Evolutionary conservation across 345 rosid species (phyloP).

Genomic region (Gossypium herbaceum): DNA sequence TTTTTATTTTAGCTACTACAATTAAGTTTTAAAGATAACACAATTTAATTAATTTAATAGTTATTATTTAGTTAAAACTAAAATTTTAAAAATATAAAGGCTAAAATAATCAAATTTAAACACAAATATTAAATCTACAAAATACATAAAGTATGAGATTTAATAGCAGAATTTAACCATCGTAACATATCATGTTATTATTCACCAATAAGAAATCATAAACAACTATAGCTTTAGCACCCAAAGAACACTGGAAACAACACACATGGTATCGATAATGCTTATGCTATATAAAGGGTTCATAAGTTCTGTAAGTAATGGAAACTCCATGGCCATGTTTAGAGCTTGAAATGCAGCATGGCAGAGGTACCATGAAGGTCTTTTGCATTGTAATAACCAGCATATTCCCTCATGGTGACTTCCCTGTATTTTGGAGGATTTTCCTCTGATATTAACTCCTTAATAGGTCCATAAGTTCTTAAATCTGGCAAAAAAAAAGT

Average conservation of each 20-base stretch:
- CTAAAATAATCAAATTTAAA: no score
- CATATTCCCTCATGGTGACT: slow-evolving; percentile 16
- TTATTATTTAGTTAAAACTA: no score
- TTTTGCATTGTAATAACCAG: neutral
- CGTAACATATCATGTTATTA: no score
- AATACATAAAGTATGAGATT: no score
- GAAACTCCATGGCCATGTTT: neutral
- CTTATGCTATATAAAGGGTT: neutral
- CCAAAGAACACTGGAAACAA: neutral
- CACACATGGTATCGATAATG: neutral
- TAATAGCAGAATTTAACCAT: no score
- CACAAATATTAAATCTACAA: no score
- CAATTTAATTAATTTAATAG: no score
- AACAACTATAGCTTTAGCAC: no score
- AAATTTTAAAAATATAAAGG: no score
- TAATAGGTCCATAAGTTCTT: slow-evolving; percentile 26
- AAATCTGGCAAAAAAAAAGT: slow-evolving; percentile 8
- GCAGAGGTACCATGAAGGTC: slow-evolving; percentile 26
- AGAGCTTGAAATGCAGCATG: slow-evolving; percentile 15
- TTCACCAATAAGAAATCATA: no score
- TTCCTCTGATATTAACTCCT: slow-evolving; percentile 22
- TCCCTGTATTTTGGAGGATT: slow-evolving; percentile 24
- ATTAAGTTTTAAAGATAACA: no score
- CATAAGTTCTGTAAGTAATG: neutral
- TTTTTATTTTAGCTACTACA: no score